Evolutionary conservation across 1,284 basidiomycete species (phyloP).

Genomic region (Cutaneotrichosporon cyanovorans): DNA sequence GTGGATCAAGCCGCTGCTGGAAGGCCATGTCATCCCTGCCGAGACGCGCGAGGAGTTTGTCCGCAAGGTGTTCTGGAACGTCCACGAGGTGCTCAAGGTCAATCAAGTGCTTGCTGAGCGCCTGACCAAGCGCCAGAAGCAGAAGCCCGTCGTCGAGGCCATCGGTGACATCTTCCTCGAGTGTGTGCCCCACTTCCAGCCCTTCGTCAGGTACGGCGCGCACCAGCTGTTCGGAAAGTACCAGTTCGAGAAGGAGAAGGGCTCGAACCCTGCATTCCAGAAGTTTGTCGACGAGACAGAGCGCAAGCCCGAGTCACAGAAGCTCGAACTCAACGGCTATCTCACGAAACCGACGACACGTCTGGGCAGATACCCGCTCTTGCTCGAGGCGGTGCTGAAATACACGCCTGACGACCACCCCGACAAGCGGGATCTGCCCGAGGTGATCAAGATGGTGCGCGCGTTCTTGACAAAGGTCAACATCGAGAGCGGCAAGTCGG

Average conservation of each 20-base stretch:
- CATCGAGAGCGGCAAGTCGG: slow-evolving; percentile 80
- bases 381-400: slow-evolving; percentile 87
- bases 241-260: slow-evolving; percentile 98
- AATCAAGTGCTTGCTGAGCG: slow-evolving; percentile 84
- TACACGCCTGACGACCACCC: slow-evolving; percentile 85
- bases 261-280: slow-evolving; percentile 83
- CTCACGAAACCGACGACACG: slow-evolving; percentile 97
- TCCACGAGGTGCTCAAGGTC: slow-evolving; percentile 86
- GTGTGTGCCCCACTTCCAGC: slow-evolving; percentile 75
- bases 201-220: slow-evolving; percentile 91
- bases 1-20: slow-evolving; percentile 81
- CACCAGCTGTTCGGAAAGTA: slow-evolving; percentile 98
- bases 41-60: slow-evolving; percentile 78
- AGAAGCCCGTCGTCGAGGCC: slow-evolving; percentile 81
- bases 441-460: slow-evolving; percentile 71
- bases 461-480: slow-evolving; percentile 86
- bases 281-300: slow-evolving; percentile 93
- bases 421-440: slow-evolving; percentile 72
- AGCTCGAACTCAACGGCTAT: slow-evolving; percentile 96
- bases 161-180: slow-evolving; percentile 91
- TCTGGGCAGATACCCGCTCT: slow-evolving; percentile 86
- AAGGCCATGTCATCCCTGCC: slow-evolving; percentile 64
- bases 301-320: slow-evolving; percentile 86
- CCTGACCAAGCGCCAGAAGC: slow-evolving; percentile 92
- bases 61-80: slow-evolving; percentile 96